Evolutionary conservation across 192 early-diverging fungal species (phyloP), one percentile per base, ranked within the genome.

Genomic region (Tieghemiomyces parasiticus): DNA sequence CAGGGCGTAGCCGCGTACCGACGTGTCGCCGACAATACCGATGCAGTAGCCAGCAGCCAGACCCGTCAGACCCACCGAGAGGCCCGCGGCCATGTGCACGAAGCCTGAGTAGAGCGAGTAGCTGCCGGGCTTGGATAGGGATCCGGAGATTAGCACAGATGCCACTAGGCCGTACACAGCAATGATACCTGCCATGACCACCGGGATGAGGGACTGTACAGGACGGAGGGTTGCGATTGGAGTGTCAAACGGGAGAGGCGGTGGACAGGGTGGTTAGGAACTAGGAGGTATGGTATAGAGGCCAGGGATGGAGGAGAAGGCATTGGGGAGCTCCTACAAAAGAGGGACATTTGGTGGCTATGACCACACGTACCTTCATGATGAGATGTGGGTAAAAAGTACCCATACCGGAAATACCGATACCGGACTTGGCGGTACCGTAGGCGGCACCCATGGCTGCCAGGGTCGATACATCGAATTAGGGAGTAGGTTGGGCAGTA

Each of bases 141-240:
- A 75, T 63, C 89, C 86, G 44, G 77, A 78, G 63, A 97, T 83
- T 63, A 99, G 73, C 58, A 99, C 95, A 47, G 91, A 78, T 33
- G 97, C 90, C 10, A 99, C 93, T 24, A 99, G 80, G 53, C 96
- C 96, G 78, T 99, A 99, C 49, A 99, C 91, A 32, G 86, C 92
- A 73, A 99, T 84, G 69, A 99, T 99, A 83, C 93, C 94, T 60
- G 91, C 87, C 96, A 99, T 99, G 69, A 99, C 89, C 29, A 97
- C 93, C 13, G 96, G 96, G 59, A 99, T 86, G 51, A 95, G 76
- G 25, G 81, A 75, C 77, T 79, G 68, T 25, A 51, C 28, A 59
- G 3, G 22, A 60, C n/a, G n/a, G n/a, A n/a, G n/a, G n/a, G n/a
- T n/a, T n/a, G n/a, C n/a, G n/a, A n/a, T n/a, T n/a, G n/a, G n/a